Evolutionary conservation across 441 rosid species (phyloP).

Genomic region (Euphorbia celastroides): DNA sequence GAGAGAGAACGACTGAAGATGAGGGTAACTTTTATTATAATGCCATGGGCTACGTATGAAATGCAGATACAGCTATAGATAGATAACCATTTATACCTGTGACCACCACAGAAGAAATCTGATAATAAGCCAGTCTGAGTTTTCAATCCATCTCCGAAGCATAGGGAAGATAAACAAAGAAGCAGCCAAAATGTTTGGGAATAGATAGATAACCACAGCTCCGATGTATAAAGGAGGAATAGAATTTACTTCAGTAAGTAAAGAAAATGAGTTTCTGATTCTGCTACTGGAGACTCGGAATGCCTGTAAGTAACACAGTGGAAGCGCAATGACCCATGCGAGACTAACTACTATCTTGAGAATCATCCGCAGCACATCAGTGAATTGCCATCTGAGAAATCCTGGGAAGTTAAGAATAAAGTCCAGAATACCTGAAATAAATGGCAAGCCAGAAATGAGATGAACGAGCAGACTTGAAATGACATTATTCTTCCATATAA

Average conservation of each 20-base stretch:
- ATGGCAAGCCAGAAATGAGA: slow-evolving; percentile 16
- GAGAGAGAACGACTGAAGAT: neutral
- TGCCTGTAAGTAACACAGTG: slow-evolving; percentile 63
- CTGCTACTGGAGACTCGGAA: slow-evolving; percentile 37
- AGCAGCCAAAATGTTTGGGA: slow-evolving; percentile 76
- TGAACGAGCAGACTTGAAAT: slow-evolving; percentile 1
- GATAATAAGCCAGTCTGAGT: slow-evolving; percentile 89
- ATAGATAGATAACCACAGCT: slow-evolving; percentile 73
- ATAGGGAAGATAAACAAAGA: slow-evolving; percentile 85
- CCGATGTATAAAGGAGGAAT: slow-evolving; percentile 71
- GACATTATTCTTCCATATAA: neutral
- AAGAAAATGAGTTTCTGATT: slow-evolving; percentile 40
- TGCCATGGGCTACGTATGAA: neutral
- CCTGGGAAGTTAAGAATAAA: slow-evolving; percentile 91
- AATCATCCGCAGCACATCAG: slow-evolving; percentile 64
- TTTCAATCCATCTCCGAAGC: slow-evolving; percentile 97
- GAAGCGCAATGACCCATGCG: slow-evolving; percentile 77
- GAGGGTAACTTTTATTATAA: neutral
- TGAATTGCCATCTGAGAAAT: slow-evolving; percentile 85
- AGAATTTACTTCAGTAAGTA: slow-evolving; percentile 56
- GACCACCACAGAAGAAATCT: slow-evolving; percentile 99
- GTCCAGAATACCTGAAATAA: slow-evolving; percentile 73
- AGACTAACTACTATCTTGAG: slow-evolving; percentile 74
- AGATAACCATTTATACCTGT: slow-evolving; percentile 46
- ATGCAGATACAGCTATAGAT: slow-evolving; percentile 8